Percentiles rank a stretch among this genome's conserved stretches.
Evolutionary conservation across 116 monocot species (phyloP).

Genomic region (Posidonia oceanica): DNA sequence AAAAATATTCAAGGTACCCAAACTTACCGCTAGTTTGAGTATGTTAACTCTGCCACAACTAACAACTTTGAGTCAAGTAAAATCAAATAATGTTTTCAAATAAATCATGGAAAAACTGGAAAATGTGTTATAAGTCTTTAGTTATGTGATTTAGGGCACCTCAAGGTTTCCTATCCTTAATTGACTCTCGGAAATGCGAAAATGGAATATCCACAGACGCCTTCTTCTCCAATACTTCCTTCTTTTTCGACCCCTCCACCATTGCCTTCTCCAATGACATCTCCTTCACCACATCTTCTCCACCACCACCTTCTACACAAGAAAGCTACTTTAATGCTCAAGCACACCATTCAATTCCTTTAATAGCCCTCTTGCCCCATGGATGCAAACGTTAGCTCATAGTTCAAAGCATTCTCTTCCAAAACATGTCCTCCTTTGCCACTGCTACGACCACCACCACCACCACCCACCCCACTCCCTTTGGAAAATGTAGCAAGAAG

Average conservation of each 20-base stretch:
- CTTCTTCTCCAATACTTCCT: conserved; percentile 54
- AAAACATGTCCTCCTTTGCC: not conserved
- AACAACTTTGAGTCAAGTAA: too few species aligned
- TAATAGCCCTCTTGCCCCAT: conserved; percentile 54
- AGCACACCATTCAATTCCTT: conserved; percentile 43
- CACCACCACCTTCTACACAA: conserved; percentile 37
- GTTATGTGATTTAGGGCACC: too few species aligned
- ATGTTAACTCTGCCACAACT: too few species aligned
- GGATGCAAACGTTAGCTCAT: conserved; percentile 68
- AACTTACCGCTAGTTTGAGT: too few species aligned
- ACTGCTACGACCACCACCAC: too few species aligned
- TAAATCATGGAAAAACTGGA: too few species aligned
- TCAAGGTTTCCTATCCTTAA: too few species aligned
- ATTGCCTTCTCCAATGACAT: conserved; percentile 39
- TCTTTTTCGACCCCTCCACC: conserved; percentile 24
- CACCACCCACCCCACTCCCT: not conserved
- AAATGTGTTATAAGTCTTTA: too few species aligned
- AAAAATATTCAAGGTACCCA: too few species aligned
- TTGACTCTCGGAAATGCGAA: too few species aligned
- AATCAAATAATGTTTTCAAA: too few species aligned
- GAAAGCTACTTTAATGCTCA: conserved; percentile 42
- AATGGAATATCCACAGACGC: too few species aligned
- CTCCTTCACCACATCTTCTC: conserved; percentile 26
- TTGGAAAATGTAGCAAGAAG: conserved; percentile 40
- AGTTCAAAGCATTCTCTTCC: conserved; percentile 31